Conservation (phyloP, 176 grass and related monocot genomes). For the Bolboschoenus planiculmis region DNA sequence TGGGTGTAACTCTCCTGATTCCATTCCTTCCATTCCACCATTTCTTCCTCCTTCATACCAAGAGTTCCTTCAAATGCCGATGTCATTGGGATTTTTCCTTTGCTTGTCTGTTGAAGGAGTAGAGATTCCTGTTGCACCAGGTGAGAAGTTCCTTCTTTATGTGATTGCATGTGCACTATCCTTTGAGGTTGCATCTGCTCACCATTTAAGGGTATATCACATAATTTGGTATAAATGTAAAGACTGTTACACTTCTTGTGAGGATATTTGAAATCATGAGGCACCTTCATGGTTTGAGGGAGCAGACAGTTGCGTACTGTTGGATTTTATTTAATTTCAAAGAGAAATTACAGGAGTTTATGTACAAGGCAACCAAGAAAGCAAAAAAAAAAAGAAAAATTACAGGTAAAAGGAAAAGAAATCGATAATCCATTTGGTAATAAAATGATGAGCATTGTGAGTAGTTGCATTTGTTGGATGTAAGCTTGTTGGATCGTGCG, state of each 20-base stretch:
- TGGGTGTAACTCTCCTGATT: neutral
- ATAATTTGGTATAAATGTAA: neutral
- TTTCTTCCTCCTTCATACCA: neutral
- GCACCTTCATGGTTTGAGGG: neutral
- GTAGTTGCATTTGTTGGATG: too few species aligned
- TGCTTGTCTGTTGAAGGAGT: neutral
- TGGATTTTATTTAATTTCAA: neutral
- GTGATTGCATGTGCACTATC: neutral
- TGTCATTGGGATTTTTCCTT: neutral
- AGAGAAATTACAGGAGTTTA: too few species aligned
- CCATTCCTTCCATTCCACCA: neutral
- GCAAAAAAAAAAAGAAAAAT: neutral
- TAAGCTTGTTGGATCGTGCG: too few species aligned
- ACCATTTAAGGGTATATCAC: neutral
- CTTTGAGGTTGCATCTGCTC: neutral
- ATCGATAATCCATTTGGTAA: neutral
- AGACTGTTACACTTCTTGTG: neutral
- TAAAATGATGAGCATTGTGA: neutral
- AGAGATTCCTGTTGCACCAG: neutral
- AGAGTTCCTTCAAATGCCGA: neutral
- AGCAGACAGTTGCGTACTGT: neutral
- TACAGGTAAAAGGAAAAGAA: neutral
- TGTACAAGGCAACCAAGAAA: neutral
- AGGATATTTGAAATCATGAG: neutral
- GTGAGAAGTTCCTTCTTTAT: neutral